Conservation (phyloP, 257 asterid genomes). For the Anisodus acutangulus region DNA sequence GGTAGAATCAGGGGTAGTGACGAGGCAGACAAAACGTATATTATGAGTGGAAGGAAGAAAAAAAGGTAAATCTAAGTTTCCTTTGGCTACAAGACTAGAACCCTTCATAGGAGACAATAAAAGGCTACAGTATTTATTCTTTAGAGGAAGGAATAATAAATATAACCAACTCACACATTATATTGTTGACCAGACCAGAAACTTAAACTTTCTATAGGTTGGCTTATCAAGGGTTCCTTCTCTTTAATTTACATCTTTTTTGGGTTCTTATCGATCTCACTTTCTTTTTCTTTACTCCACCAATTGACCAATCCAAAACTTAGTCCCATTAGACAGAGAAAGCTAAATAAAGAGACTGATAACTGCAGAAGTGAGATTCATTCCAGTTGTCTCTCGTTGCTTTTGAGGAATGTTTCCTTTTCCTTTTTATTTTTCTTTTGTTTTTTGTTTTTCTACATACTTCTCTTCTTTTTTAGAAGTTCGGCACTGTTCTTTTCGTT, state of each 20-base stretch:
- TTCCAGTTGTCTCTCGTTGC: constrained; percentile 53
- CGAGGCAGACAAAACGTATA: constrained; percentile 24
- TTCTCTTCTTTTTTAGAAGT: constrained; percentile 24
- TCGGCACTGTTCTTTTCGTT: constrained; percentile 5
- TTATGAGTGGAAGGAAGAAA: constrained; percentile 7
- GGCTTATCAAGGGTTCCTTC: constrained; percentile 29
- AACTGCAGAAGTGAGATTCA: constrained; percentile 42
- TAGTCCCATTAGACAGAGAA: constrained; percentile 28
- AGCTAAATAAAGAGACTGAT: constrained; percentile 7
- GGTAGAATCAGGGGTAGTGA: constrained; percentile 2
- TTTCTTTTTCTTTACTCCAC: constrained; percentile 42
- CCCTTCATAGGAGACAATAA: constrained; percentile 53
- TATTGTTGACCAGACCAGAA: constrained; percentile 42
- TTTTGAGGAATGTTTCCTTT: constrained; percentile 43
- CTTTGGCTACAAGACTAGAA: constrained; percentile 53
- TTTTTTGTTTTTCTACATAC: background rate
- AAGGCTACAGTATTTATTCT: constrained; percentile 55
- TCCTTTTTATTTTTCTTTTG: background rate
- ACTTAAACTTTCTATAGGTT: constrained; percentile 29
- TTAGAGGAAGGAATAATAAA: constrained; percentile 39
- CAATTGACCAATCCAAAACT: constrained; percentile 41
- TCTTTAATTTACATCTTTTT: constrained; percentile 14
- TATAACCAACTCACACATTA: constrained; percentile 5
- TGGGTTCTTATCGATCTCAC: background rate
- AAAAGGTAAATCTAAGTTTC: constrained; percentile 35